Evolutionary conservation across 148 eudicot species (phyloP).

Genomic region (Fallopia convolvulus): DNA sequence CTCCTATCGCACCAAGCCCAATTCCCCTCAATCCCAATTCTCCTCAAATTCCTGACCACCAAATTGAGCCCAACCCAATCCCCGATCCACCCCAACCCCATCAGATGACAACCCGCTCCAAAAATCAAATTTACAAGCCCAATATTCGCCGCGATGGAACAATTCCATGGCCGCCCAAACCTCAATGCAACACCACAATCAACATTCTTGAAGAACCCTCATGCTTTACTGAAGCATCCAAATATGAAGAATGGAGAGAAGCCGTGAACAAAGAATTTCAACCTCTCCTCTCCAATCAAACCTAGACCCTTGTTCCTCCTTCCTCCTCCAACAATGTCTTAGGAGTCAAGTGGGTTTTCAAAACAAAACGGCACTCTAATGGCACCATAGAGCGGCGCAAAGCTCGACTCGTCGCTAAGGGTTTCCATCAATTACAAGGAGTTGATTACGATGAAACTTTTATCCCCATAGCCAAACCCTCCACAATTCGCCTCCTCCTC

Average conservation of each 20-base stretch:
- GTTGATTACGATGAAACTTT: background rate
- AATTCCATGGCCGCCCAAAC: background rate
- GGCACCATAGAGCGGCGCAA: background rate
- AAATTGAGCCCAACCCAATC: background rate
- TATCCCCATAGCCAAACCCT: background rate
- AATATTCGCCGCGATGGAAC: background rate
- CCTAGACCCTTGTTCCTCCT: background rate
- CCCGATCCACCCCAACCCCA: background rate
- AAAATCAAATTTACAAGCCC: background rate
- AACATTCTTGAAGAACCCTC: background rate
- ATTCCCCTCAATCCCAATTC: no score
- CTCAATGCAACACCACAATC: background rate
- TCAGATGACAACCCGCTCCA: background rate
- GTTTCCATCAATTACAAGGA: background rate
- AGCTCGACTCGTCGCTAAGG: background rate
- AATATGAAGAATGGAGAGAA: background rate
- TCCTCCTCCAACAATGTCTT: background rate
- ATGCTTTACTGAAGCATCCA: background rate
- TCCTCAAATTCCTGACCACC: background rate
- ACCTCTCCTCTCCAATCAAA: background rate
- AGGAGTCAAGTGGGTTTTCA: background rate
- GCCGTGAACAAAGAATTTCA: background rate
- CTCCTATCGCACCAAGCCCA: no score
- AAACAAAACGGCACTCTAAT: background rate
- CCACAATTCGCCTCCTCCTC: background rate